A percentile compares a stretch with the other conserved stretches of the same genome.
Conservation (phyloP, 1,284 basidiomycete genomes). For the Cerrena zonata region DNA sequence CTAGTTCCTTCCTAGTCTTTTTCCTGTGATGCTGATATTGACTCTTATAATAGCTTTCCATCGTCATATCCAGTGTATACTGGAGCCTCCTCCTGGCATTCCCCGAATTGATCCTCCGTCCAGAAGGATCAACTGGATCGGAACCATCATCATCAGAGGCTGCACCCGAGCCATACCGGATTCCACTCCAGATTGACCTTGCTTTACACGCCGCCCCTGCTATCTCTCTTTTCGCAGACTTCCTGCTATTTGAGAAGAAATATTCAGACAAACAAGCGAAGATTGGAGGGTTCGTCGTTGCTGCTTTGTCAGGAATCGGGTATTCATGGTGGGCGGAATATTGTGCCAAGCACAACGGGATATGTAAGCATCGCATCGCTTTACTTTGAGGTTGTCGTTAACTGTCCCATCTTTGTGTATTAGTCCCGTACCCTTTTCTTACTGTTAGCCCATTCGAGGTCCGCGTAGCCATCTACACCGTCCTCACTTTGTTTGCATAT, state of each 20-base stretch:
- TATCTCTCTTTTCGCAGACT: constrained; percentile 59
- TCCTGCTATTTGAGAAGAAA: constrained; percentile 60
- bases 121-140: constrained; percentile 18
- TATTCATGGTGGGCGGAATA: constrained; percentile 69
- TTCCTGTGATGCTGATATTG: too few relatives aligned
- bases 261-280: constrained; percentile 45
- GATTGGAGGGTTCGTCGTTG: constrained; percentile 41
- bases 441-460: constrained; percentile 48
- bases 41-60: constrained; percentile 46
- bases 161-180: constrained; percentile 35
- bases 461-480: constrained; percentile 59
- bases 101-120: constrained; percentile 48
- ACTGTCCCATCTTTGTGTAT: constrained; percentile 2
- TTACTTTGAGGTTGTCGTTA: too few relatives aligned
- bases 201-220: constrained; percentile 65
- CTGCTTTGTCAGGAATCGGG: constrained; percentile 39
- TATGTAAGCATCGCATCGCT: constrained; percentile 59
- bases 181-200: constrained; percentile 62
- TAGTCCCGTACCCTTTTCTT: constrained; percentile 81
- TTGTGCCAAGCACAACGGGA: constrained; percentile 56
- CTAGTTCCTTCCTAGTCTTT: too few relatives aligned
- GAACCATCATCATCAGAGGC: constrained; percentile 35
- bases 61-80: constrained; percentile 69
- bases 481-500: constrained; percentile 47
- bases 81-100: constrained; percentile 54